phyloP scores from a whole-genome alignment of 1,284 basidiomycete species.

The Mycosarcoma maydis region DNA sequence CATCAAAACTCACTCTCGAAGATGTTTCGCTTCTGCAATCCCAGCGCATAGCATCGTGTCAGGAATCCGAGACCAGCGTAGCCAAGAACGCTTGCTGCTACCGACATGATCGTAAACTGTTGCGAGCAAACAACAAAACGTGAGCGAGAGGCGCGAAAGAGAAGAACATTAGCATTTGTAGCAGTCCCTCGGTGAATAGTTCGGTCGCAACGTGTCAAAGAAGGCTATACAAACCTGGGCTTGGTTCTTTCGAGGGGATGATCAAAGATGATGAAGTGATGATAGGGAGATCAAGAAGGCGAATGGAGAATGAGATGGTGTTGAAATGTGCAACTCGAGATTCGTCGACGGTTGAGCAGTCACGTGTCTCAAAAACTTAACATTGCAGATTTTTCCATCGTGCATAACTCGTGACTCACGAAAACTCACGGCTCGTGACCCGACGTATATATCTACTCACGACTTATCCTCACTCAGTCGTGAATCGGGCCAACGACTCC shows the following conservation, averaged over 20 bases:
- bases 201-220: no score
- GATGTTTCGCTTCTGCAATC: constrained; percentile 65
- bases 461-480: no score
- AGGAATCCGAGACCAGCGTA: constrained; percentile 64
- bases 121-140: no score
- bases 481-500: no score
- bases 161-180: background rate
- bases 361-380: constrained; percentile 10
- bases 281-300: constrained; percentile 11
- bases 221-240: constrained; percentile 13
- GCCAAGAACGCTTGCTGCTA: constrained; percentile 60
- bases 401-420: no score
- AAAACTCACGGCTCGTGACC: no score
- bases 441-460: no score
- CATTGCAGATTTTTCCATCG: background rate
- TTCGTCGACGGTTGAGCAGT: constrained; percentile 6
- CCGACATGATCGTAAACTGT: constrained; percentile 26
- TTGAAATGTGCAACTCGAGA: constrained; percentile 8
- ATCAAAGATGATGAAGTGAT: constrained; percentile 5
- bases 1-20: constrained; percentile 60
- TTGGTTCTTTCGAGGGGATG: background rate
- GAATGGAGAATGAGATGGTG: constrained; percentile 25
- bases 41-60: constrained; percentile 64
- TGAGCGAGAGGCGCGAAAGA: background rate
- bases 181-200: no score